These are phyloP conservation scores for Monilinia fructicola DNA, from an alignment of 2,329 filamentous ascomycete genomes.

Conservation along the genomic window DNA sequence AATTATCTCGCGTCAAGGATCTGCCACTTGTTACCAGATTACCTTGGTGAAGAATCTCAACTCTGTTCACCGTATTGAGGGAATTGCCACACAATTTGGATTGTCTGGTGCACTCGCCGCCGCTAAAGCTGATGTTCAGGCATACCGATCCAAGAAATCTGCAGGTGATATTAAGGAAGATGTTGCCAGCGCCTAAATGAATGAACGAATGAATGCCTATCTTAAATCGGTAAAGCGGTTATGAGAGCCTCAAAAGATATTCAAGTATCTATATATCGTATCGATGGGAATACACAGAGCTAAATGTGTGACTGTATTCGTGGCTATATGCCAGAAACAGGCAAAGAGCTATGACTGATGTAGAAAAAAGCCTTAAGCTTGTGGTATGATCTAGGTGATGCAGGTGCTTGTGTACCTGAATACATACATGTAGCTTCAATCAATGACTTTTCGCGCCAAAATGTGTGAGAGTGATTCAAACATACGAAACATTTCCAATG, in stretches of 20 bases:
- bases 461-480: background rate
- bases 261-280: conserved; percentile 6
- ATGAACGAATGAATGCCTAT: conserved; percentile 6
- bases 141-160: conserved; percentile 21
- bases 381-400: conserved; percentile 15
- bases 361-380: conserved; percentile 14
- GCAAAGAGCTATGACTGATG: conserved; percentile 1
- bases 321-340: background rate
- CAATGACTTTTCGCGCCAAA: conserved; percentile 13
- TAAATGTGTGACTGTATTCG: conserved; percentile 11
- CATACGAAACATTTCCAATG: background rate
- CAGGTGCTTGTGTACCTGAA: conserved; percentile 21
- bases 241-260: conserved; percentile 1
- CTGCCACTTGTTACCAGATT: conserved; percentile 77
- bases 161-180: conserved; percentile 17
- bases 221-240: background rate
- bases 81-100: conserved; percentile 64
- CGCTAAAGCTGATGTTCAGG: conserved; percentile 34
- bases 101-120: conserved; percentile 59
- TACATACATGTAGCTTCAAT: conserved; percentile 17
- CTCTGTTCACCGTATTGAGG: conserved; percentile 74
- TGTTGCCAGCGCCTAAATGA: conserved; percentile 18
- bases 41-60: conserved; percentile 81
- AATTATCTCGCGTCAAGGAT: conserved; percentile 73
- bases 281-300: conserved; percentile 1